Conservation (phyloP, 148 eudicot species). For the Vaccinium darrowii region DNA sequence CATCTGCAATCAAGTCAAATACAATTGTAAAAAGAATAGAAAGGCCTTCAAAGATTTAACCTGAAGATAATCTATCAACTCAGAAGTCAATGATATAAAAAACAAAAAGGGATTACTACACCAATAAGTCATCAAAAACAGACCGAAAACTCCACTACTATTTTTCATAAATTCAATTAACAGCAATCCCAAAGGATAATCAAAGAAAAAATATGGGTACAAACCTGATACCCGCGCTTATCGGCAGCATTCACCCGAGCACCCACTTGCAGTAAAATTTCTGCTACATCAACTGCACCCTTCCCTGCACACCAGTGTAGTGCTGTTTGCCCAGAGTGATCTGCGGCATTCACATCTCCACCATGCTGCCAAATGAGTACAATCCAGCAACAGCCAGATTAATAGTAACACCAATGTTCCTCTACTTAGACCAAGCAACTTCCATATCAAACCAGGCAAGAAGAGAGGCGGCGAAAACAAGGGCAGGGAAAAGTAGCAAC, state of each 20-base stretch:
- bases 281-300: slow-evolving; percentile 90
- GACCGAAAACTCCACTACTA: neutral
- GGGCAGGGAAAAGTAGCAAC: neutral
- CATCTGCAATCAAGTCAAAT: slow-evolving; percentile 53
- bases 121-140: neutral
- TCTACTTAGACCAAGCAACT: neutral
- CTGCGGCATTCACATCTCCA: slow-evolving; percentile 84
- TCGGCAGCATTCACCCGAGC: slow-evolving; percentile 79
- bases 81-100: slow-evolving; percentile 6
- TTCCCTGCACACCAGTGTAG: slow-evolving; percentile 93
- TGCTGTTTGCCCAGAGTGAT: slow-evolving; percentile 98
- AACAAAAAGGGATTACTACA: neutral
- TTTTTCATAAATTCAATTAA: neutral
- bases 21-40: neutral
- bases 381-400: neutral
- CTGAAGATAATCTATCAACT: neutral
- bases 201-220: neutral
- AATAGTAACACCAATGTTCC: neutral
- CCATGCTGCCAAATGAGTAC: slow-evolving; percentile 61
- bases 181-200: neutral
- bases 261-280: slow-evolving; percentile 91
- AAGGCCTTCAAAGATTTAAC: neutral
- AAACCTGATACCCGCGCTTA: slow-evolving; percentile 95
- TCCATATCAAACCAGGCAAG: neutral
- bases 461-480: neutral